Conservation (phyloP, 169 alveolate genomes). For the Condylostoma magnum region DNA sequence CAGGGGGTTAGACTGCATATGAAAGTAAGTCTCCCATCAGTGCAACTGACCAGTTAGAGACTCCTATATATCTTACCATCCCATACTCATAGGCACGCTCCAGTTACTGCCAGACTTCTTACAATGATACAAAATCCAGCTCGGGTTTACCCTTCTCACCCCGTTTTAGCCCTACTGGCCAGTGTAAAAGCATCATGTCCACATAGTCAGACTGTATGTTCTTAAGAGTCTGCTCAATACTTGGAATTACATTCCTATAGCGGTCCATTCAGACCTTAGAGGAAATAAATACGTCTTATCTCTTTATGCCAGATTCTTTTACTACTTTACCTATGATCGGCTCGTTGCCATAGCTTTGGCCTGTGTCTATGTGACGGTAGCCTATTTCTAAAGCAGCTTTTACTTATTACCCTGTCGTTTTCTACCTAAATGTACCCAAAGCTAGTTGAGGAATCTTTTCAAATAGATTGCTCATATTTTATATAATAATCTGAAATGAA, state of each 20-base stretch:
- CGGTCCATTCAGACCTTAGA: constrained; percentile 54
- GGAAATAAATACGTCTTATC: constrained; percentile 73
- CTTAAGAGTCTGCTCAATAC: constrained; percentile 35
- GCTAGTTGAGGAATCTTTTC: too few relatives aligned
- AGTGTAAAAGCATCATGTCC: constrained; percentile 71
- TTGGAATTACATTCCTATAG: constrained; percentile 47
- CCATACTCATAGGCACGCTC: constrained; percentile 56
- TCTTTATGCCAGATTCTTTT: constrained; percentile 47
- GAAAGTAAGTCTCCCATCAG: constrained; percentile 48
- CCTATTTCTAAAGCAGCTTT: constrained; percentile 37
- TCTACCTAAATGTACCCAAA: too few relatives aligned
- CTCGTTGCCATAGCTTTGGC: constrained; percentile 66
- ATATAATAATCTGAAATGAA: too few relatives aligned
- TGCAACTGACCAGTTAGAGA: constrained; percentile 58
- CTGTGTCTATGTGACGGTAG: constrained; percentile 70
- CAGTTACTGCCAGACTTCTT: constrained; percentile 54
- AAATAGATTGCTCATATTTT: too few relatives aligned
- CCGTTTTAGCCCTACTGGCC: constrained; percentile 53
- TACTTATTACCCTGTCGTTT: too few relatives aligned
- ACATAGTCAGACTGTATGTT: constrained; percentile 44
- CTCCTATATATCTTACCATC: constrained; percentile 59
- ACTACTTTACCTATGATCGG: constrained; percentile 71
- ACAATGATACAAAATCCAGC: constrained; percentile 39
- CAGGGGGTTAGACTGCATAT: constrained; percentile 54
- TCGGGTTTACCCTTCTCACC: background rate